These are phyloP conservation scores for Brassica napus DNA, from an alignment of 345 rosid species.

Conservation along the genomic window Da-Ae NC_063436.1:4956501-4957000, in stretches of 20 bases:
- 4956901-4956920: constrained; percentile 80
- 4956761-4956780: constrained; percentile 32
- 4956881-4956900: constrained; percentile 90
- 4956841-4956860: constrained; percentile 42
- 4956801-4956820: not conserved
- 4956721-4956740: constrained; percentile 24
- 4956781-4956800: constrained; percentile 26
- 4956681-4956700: constrained; percentile 25
- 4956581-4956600: constrained; percentile 12
- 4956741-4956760: constrained; percentile 35
- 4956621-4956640: constrained; percentile 22
- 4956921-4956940: constrained; percentile 85
- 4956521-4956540: not conserved
- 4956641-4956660: constrained; percentile 33
- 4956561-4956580: not conserved
- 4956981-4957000: constrained; percentile 55
- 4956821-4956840: constrained; percentile 11
- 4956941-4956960: constrained; percentile 84
- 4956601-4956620: not conserved
- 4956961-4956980: constrained; percentile 86
- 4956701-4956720: constrained; percentile 5
- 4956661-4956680: constrained; percentile 36
- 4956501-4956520: not conserved
- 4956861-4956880: constrained; percentile 92
- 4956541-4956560: constrained; percentile 11